Evolutionary conservation across 352 stramenopile species (phyloP), one percentile per base, ranked within the genome.

Genomic region (Albugo laibachii): DNA sequence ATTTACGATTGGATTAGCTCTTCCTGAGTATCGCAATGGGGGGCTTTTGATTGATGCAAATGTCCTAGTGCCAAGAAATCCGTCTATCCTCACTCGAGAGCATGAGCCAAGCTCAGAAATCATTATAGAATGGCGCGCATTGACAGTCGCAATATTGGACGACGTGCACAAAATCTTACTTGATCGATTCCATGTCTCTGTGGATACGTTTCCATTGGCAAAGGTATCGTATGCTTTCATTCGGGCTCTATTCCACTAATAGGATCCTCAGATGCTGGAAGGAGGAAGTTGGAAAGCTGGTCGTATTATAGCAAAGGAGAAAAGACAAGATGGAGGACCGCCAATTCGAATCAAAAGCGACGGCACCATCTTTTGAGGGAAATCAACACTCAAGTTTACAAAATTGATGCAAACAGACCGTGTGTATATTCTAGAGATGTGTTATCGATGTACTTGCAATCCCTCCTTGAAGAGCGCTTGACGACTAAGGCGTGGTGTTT

Each of bases 321-420:
- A 81, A 53, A 64, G 76, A 15, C 56, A 69, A 0, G 65, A 79
- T 24, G 68, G 76, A 13, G 72, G 70, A 1, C 76, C 78, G 11
- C 78, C 78, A 35, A 87, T 92, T 46, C 69, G 66, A 45, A 92
- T 92, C 54, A 75, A 85, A 47, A 92, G 79, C 56, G 79, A 92
- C 45, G 76, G 79, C 41, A 92, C 76, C 10, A 69, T 92, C 31
- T 92, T 92, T 55, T 92, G 55, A 58, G 36, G n/a, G 13, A 35
- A 37, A 12, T 46, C 36, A 14, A 14, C 36, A 41, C 14, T n/a
- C 14, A 41, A 41, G 36, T n/a, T n/a, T n/a, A n/a, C n/a, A n/a
- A n/a, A n/a, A n/a, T n/a, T n/a, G n/a, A n/a, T n/a, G n/a, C n/a
- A n/a, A n/a, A n/a, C n/a, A n/a, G n/a, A n/a, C n/a, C n/a, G n/a